These are phyloP conservation scores for Ophiostoma quercus DNA, from an alignment of 2,329 filamentous ascomycete species.

Conservation along the genomic window DNA sequence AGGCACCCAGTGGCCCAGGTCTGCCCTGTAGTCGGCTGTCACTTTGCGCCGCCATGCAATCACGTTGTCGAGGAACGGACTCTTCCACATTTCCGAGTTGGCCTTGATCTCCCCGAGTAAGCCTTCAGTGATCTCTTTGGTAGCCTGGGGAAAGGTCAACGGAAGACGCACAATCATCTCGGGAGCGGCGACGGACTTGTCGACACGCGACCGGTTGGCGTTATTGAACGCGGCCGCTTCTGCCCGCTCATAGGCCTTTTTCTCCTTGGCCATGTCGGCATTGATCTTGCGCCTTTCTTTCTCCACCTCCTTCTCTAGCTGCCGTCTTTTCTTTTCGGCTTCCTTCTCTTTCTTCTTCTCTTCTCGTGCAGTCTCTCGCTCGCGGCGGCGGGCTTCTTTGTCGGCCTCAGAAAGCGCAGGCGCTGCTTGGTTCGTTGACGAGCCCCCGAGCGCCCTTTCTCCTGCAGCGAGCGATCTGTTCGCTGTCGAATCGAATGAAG, in stretches of 20 bases:
- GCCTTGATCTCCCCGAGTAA: constrained; percentile 50
- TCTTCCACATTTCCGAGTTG: constrained; percentile 42
- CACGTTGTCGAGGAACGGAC: constrained; percentile 44
- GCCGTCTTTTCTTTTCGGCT: constrained; percentile 51
- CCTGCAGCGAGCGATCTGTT: not conserved
- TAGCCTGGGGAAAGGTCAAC: constrained; percentile 45
- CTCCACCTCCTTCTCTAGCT: constrained; percentile 52
- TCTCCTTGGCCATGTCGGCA: constrained; percentile 55
- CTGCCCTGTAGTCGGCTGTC: constrained; percentile 56
- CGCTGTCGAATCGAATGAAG: not conserved
- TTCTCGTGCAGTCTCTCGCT: constrained; percentile 19
- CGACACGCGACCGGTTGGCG: constrained; percentile 65
- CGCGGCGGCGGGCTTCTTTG: constrained; percentile 28
- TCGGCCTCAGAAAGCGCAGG: constrained; percentile 26
- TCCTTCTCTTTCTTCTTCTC: constrained; percentile 50
- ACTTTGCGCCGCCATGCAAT: constrained; percentile 67
- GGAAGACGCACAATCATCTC: constrained; percentile 77
- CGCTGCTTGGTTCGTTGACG: constrained; percentile 8
- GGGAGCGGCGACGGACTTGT: constrained; percentile 65
- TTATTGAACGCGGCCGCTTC: constrained; percentile 61
- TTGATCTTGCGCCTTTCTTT: constrained; percentile 53
- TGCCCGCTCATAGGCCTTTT: constrained; percentile 59
- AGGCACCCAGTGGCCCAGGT: constrained; percentile 60
- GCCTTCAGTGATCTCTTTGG: constrained; percentile 43
- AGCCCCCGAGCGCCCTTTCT: not conserved